Base-by-base conservation (phyloP, 768 basidiomycete species). In the Russula vinacea region DNA sequence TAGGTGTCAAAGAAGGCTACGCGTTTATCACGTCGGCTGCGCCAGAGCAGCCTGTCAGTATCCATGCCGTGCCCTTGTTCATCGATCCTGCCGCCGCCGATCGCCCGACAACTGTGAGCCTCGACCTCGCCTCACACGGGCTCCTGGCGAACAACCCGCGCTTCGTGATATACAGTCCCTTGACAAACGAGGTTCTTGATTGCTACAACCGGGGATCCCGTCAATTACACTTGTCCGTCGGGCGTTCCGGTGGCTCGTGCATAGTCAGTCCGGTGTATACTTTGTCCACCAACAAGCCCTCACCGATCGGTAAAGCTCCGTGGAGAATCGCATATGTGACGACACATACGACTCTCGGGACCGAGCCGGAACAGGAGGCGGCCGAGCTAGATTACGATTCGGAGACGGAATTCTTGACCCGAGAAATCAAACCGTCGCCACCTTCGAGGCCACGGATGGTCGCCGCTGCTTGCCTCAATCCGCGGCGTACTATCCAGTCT, bases 261-360 rank as follows among this genome's bases (percentile, higher is more conserved):
- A 26, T 74, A 47, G 57, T 76, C 11, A 68, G 71, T 50, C 72
- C 76, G 8, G 69, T 72, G 32, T 67, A 73, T 59, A 52, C 59
- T 24, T 65, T 77, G 44, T 51, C 53, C 47, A 10, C 54, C 52
- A 45, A 58, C 60, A 56, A 62, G 24, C 40, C 53, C 56, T 63
- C 44, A 66, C 49, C 58, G 22, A 47, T 57, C 47, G 68, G 68
- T 26, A 67, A 62, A 64, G 62, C 56, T 32, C 45, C 63, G 44
- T 77, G 76, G 71, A 71, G 73, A 44, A 62, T 77, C 24, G 74
- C 76, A 11, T 70, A 81, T 10, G 68, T 78, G 35, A 76, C 74
- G 19, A 71, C 75, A 0, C 70, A 76, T 60, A 59, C 49, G 7
- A 60, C 51, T 5, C 62, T 69, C 55, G 65, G 72, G 62, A 40